These are phyloP conservation scores for Alternaria rosae DNA, from an alignment of 2,329 filamentous ascomycete species.

Conservation along the genomic window DNA sequence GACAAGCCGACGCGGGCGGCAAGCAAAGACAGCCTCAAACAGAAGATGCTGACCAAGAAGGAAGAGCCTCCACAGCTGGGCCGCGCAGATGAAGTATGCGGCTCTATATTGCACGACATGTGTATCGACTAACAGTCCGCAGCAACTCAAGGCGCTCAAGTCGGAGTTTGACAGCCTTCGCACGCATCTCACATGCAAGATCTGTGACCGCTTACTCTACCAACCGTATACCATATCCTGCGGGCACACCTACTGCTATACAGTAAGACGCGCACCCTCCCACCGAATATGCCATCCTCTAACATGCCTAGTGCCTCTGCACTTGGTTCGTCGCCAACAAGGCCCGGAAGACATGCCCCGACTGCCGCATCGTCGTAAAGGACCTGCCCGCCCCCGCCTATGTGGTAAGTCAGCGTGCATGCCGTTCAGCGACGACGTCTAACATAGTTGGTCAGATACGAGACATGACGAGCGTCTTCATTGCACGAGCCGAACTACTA, in stretches of 20 bases:
- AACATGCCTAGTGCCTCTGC: slow-evolving; percentile 60
- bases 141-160: slow-evolving; percentile 51
- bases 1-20: slow-evolving; percentile 41
- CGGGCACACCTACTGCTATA: slow-evolving; percentile 77
- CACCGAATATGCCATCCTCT: slow-evolving; percentile 26
- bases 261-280: slow-evolving; percentile 52
- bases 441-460: slow-evolving; percentile 59
- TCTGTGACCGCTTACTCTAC: slow-evolving; percentile 73
- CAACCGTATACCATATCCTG: slow-evolving; percentile 73
- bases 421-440: neutral
- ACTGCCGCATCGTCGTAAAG: slow-evolving; percentile 68
- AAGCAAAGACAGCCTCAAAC: slow-evolving; percentile 51
- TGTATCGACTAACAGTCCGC: slow-evolving; percentile 31
- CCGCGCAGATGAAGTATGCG: slow-evolving; percentile 48
- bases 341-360: slow-evolving; percentile 71
- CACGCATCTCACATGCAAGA: slow-evolving; percentile 69
- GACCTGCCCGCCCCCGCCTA: slow-evolving; percentile 70
- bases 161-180: slow-evolving; percentile 68
- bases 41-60: slow-evolving; percentile 45
- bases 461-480: slow-evolving; percentile 70
- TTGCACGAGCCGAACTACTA: slow-evolving; percentile 65
- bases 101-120: neutral
- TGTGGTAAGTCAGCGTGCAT: slow-evolving; percentile 56
- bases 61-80: slow-evolving; percentile 43
- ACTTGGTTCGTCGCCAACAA: slow-evolving; percentile 63